Percentiles rank a stretch among this genome's conserved stretches.
Evolutionary conservation across 2,329 filamentous ascomycete genomes (phyloP).

Genomic region (Aspergillus sp.): DNA sequence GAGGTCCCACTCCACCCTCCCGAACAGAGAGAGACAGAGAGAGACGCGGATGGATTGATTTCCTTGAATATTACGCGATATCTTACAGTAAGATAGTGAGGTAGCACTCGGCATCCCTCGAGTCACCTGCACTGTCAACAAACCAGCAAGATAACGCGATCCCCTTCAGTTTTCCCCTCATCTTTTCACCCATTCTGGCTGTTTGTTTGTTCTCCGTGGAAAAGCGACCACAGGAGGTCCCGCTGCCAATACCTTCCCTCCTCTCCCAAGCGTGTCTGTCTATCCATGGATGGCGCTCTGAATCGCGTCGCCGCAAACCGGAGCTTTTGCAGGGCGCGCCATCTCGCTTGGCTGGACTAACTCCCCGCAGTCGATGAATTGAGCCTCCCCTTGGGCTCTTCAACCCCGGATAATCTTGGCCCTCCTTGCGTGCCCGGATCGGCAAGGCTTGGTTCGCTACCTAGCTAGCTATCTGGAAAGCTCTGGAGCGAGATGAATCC

Average conservation of each 20-base stretch:
- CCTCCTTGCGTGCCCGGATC: slow-evolving; percentile 12
- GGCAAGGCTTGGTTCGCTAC: slow-evolving; percentile 13
- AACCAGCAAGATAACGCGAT: neutral
- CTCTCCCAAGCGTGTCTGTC: neutral
- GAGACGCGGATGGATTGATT: neutral
- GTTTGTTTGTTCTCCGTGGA: neutral
- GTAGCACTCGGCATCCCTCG: neutral
- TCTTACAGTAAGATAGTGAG: slow-evolving; percentile 6
- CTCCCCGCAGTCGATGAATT: slow-evolving; percentile 20
- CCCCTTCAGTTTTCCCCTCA: neutral
- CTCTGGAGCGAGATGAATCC: neutral
- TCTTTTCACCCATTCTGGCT: neutral
- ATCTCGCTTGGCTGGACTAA: slow-evolving; percentile 13
- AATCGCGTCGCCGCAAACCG: neutral
- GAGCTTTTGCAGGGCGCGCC: slow-evolving; percentile 9
- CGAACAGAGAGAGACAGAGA: neutral
- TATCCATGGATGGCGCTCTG: neutral
- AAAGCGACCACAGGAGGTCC: neutral
- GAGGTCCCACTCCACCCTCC: neutral
- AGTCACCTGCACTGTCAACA: neutral
- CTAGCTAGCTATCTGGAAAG: neutral
- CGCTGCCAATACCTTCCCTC: neutral
- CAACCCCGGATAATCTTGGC: slow-evolving; percentile 15
- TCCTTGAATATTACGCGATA: neutral
- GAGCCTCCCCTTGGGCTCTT: slow-evolving; percentile 13